Conservation (phyloP, 1,139 yeast species). For the Yarrowia galli region DNA sequence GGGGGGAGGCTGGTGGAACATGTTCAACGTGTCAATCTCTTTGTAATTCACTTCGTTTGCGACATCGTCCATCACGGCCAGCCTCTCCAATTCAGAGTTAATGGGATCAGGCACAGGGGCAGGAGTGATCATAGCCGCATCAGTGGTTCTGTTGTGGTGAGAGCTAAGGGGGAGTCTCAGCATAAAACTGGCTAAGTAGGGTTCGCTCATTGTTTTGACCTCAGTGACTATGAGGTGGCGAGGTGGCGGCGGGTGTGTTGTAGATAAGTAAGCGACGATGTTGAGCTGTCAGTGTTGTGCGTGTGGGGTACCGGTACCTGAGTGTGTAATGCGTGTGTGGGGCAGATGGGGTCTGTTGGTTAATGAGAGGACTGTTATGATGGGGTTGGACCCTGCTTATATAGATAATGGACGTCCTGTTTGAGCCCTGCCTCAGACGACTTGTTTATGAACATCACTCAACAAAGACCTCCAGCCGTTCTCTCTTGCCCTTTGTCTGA, state of each 20-base stretch:
- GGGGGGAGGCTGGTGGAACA: not conserved
- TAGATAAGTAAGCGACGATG: not conserved
- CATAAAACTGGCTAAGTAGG: too few relatives aligned
- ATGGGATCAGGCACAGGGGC: too few relatives aligned
- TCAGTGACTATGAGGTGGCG: not conserved
- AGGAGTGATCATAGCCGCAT: too few relatives aligned
- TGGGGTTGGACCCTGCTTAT: conserved; percentile 1
- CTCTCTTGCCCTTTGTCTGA: not conserved
- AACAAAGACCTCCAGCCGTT: not conserved
- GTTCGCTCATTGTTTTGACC: not conserved
- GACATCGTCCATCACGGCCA: too few relatives aligned
- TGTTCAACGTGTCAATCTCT: not conserved
- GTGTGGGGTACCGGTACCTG: too few relatives aligned
- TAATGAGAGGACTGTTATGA: not conserved
- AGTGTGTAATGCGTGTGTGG: not conserved
- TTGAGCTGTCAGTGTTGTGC: not conserved
- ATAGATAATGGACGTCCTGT: not conserved
- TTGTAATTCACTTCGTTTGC: too few relatives aligned
- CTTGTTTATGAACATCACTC: not conserved
- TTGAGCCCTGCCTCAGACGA: conserved; percentile 17
- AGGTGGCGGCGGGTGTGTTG: not conserved
- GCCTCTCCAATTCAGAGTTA: too few relatives aligned
- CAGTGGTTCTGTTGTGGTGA: not conserved
- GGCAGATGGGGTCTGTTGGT: not conserved
- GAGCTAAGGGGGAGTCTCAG: not conserved